Evolutionary conservation across 2,329 filamentous ascomycete species (phyloP), one percentile per base, ranked within the genome.

Genomic region (Penicillium decumbens): DNA sequence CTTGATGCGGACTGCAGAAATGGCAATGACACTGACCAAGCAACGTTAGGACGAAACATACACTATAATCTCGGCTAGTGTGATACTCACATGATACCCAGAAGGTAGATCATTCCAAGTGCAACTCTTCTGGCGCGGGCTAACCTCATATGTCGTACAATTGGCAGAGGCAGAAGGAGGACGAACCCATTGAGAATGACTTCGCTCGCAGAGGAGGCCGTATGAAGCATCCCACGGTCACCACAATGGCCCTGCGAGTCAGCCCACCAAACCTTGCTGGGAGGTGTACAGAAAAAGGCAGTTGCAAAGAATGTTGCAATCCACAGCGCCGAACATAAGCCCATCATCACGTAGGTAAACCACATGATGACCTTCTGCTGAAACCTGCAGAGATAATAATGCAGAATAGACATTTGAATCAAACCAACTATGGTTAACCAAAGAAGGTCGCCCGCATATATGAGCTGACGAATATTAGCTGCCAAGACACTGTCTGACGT

Each of bases 391-490:
- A 61, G 50, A 23, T 53, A 59, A 32, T 53, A 56, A 20, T 54
- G 49, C 1, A 59, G 44, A 30, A 59, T 39, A 5, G 58, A 59
- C 2, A 57, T 23, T 24, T 61, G 58, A 18, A 53, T 40, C 41
- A 55, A 35, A 2, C 40, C 39, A 29, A 57, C 33, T 4, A 45
- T 41, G 4, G 49, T 54, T n/a, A 57, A 37, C 53, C 57, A 53
- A 9, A 61, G 42, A n/a, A 61, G 51, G 13, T 58, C 53, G 6
- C 57, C 50, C 8, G 43, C 38, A 39, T 56, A 61, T 38, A 43
- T 51, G 18, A 58, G 46, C 58, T 61, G 29, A 27, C 8, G 23
- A 4, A 13, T 3, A 28, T 57, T 37, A 56, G 53, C 18, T 6
- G 15, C 9, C 37, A 32, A 4, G 18, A 13, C 8, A n/a, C 8